Conservation (phyloP, 306 rosid genomes). For the Leucaena leucocephala region DNA sequence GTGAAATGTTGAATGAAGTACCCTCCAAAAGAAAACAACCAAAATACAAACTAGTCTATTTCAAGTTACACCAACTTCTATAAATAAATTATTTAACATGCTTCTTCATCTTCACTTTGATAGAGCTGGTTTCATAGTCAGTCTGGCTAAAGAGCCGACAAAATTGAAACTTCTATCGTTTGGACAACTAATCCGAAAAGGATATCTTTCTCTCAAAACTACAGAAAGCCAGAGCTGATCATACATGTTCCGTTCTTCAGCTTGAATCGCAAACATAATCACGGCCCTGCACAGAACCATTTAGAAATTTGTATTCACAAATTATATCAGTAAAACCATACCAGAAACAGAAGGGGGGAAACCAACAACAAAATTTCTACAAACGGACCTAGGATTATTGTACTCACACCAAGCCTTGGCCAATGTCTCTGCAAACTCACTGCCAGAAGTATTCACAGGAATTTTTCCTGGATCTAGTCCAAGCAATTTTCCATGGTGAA, state of each 20-base stretch:
- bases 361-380: conserved; percentile 24
- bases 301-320: conserved; percentile 4
- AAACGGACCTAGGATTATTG: conserved; percentile 72
- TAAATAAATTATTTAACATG: not conserved
- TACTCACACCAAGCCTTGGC: conserved; percentile 92
- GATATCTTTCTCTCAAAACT: conserved; percentile 82
- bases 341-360: conserved; percentile 28
- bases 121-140: not conserved
- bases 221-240: conserved; percentile 81
- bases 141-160: not conserved
- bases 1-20: not conserved
- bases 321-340: conserved; percentile 26
- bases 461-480: conserved; percentile 67
- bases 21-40: not conserved
- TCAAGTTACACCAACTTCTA: not conserved
- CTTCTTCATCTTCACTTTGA: not conserved
- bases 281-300: conserved; percentile 61
- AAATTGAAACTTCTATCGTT: not conserved
- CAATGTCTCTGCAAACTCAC: conserved; percentile 62
- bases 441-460: conserved; percentile 56
- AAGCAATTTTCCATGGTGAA: conserved; percentile 64
- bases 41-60: not conserved
- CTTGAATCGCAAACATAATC: conserved; percentile 78
- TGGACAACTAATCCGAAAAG: conserved; percentile 44
- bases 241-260: conserved; percentile 90